phyloP scores from a whole-genome alignment of 83 land plant genomes.

The Isoetes engelmannii region DNA sequence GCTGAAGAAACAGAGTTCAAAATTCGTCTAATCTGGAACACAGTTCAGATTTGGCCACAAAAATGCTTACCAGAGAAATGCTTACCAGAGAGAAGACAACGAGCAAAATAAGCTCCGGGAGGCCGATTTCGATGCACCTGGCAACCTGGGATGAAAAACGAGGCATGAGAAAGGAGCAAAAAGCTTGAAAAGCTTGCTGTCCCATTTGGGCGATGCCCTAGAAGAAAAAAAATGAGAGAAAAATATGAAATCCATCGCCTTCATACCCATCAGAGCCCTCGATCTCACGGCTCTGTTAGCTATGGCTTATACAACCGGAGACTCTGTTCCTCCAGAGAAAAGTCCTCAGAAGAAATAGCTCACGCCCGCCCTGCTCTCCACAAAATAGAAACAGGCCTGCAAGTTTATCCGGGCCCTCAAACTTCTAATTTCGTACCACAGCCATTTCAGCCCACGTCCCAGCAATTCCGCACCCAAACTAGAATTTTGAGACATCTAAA shows the following conservation, averaged over 20 bases:
- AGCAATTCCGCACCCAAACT: too few relatives aligned
- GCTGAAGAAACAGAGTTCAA: background rate
- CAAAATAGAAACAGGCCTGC: too few relatives aligned
- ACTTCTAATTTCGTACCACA: too few relatives aligned
- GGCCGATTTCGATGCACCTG: background rate
- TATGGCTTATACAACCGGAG: too few relatives aligned
- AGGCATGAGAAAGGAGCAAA: background rate
- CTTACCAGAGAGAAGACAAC: background rate
- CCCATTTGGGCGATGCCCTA: background rate
- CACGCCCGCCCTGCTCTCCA: too few relatives aligned
- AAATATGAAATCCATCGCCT: background rate
- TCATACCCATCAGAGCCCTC: background rate
- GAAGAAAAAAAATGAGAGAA: background rate
- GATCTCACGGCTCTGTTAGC: too few relatives aligned
- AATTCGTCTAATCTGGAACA: background rate
- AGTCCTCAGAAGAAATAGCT: too few relatives aligned
- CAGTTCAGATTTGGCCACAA: background rate
- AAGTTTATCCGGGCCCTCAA: too few relatives aligned
- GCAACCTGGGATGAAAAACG: background rate
- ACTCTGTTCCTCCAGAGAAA: too few relatives aligned
- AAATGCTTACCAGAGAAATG: background rate
- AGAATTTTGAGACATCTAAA: too few relatives aligned
- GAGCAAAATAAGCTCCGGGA: background rate
- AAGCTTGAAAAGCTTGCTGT: background rate
- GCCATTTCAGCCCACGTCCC: too few relatives aligned